Evolutionary conservation across 495 filamentous ascomycete genomes (phyloP).

Genomic region (Aspergillus funiculosus): DNA sequence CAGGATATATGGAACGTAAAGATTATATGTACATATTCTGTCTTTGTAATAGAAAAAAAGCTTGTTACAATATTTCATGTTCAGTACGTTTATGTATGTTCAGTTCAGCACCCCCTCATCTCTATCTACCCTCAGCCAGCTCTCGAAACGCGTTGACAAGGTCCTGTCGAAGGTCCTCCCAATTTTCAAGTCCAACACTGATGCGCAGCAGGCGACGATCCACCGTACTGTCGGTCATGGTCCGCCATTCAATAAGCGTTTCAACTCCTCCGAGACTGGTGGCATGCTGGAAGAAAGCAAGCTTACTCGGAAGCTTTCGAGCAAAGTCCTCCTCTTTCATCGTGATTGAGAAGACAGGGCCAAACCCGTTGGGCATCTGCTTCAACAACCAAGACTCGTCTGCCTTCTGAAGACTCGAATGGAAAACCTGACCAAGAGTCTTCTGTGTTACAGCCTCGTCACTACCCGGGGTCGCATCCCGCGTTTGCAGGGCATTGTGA

Average conservation of each 20-base stretch:
- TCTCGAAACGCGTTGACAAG: constrained; percentile 57
- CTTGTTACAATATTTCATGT: no score
- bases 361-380: constrained; percentile 92
- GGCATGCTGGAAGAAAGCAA: constrained; percentile 86
- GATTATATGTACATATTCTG: no score
- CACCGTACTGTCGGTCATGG: constrained; percentile 72
- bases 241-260: constrained; percentile 66
- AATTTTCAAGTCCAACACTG: constrained; percentile 80
- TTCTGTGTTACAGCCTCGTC: constrained; percentile 43
- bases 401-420: constrained; percentile 69
- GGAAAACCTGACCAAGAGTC: constrained; percentile 57
- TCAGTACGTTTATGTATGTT: no score
- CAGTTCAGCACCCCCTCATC: no score
- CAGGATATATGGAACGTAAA: no score
- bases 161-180: constrained; percentile 79
- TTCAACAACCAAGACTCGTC: constrained; percentile 64
- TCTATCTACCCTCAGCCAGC: constrained; percentile 20
- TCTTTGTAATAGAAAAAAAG: no score
- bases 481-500: constrained; percentile 37
- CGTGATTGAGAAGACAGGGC: constrained; percentile 76
- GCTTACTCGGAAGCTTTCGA: constrained; percentile 63
- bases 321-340: constrained; percentile 58
- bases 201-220: constrained; percentile 71
- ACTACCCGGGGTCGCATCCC: constrained; percentile 24
- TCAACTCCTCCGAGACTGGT: constrained; percentile 92